Percentiles rank a stretch among this genome's conserved stretches.
Conservation (phyloP, 2,329 filamentous ascomycete genomes). For the Aspergillus fumigatiaffinis region DNA sequence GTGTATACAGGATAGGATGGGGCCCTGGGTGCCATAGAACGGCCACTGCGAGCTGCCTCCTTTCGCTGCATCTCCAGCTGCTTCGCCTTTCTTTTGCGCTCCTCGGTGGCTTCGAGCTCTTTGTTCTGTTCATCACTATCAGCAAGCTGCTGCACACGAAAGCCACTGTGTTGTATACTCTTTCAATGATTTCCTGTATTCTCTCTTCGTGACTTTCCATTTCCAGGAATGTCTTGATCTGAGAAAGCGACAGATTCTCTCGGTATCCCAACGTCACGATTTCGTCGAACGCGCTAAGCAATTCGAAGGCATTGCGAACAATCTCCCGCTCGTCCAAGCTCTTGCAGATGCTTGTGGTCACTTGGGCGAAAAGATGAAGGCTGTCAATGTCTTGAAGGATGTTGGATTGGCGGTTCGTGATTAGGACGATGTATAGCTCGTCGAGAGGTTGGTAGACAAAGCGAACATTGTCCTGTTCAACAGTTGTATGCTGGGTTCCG, state of each 20-base stretch:
- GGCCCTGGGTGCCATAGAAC: constrained; percentile 64
- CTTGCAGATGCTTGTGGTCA: constrained; percentile 94
- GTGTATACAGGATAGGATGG: constrained; percentile 88
- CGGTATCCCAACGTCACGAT: constrained; percentile 92
- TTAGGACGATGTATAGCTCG: constrained; percentile 99
- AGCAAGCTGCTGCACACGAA: constrained; percentile 13
- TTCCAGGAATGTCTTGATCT: constrained; percentile 98
- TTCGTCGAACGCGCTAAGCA: constrained; percentile 95
- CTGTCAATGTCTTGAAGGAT: constrained; percentile 99
- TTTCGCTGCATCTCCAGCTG: constrained; percentile 98
- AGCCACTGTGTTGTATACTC: constrained; percentile 52
- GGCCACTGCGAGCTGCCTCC: constrained; percentile 76
- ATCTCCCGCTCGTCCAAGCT: constrained; percentile 95
- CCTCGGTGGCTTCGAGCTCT: constrained; percentile 94
- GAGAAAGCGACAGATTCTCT: constrained; percentile 91
- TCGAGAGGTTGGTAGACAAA: constrained; percentile 99
- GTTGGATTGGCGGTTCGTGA: constrained; percentile 99
- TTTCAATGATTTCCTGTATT: constrained; percentile 95
- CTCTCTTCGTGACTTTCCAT: constrained; percentile 99
- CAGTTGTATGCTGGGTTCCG: constrained; percentile 93
- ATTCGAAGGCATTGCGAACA: constrained; percentile 87
- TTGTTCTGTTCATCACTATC: constrained; percentile 67
- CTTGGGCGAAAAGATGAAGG: constrained; percentile 94
- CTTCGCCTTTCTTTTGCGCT: constrained; percentile 97
- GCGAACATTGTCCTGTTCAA: constrained; percentile 98